Evolutionary conservation across 1,284 basidiomycete genomes (phyloP).

Genomic region (Cryptococcus sp.): DNA sequence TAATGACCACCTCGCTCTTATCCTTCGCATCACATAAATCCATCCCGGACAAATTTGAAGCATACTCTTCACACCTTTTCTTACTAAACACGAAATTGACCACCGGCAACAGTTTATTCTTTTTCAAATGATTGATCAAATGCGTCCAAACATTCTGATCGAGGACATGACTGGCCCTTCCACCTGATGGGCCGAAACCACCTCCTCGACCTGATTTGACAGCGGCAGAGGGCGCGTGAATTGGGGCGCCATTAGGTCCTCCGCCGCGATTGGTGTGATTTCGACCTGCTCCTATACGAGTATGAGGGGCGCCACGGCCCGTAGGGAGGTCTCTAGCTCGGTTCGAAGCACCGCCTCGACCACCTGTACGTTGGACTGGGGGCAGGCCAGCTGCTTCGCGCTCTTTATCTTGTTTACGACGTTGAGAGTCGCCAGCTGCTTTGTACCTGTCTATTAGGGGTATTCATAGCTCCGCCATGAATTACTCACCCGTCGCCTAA

Average conservation of each 20-base stretch:
- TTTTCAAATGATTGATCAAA: slow-evolving; percentile 78
- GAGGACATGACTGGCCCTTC: slow-evolving; percentile 62
- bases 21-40: slow-evolving; percentile 82
- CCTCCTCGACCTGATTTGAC: slow-evolving; percentile 45
- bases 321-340: slow-evolving; percentile 40
- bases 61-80: slow-evolving; percentile 95
- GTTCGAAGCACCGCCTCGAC: slow-evolving; percentile 61
- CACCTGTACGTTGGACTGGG: slow-evolving; percentile 73
- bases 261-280: slow-evolving; percentile 41
- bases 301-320: slow-evolving; percentile 38
- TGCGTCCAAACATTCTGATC: slow-evolving; percentile 95
- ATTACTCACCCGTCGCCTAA: slow-evolving; percentile 61
- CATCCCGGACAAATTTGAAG: slow-evolving; percentile 77
- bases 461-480: background rate
- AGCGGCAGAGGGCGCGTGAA: slow-evolving; percentile 5
- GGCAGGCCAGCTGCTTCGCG: slow-evolving; percentile 86
- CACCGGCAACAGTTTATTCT: slow-evolving; percentile 81
- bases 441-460: slow-evolving; percentile 62
- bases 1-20: slow-evolving; percentile 95
- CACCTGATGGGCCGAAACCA: slow-evolving; percentile 34
- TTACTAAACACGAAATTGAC: slow-evolving; percentile 98
- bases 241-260: slow-evolving; percentile 33
- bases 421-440: slow-evolving; percentile 79
- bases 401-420: slow-evolving; percentile 95
- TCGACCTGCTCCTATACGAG: slow-evolving; percentile 37